Evolutionary conservation across 441 rosid genomes (phyloP).

Genomic region (Populus tomentosa): DNA sequence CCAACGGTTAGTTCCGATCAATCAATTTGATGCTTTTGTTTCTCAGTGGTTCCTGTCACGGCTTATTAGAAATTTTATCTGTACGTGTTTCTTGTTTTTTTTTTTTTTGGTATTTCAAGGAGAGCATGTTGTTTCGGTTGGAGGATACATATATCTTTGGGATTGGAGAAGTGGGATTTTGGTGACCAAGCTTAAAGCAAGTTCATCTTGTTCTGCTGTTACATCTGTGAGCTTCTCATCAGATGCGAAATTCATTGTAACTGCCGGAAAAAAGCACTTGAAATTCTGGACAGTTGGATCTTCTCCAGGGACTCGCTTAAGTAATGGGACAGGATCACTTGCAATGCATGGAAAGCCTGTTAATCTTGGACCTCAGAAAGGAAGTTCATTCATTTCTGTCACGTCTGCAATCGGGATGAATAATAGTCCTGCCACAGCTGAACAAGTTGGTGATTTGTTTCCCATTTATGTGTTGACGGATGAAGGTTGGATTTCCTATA

Average conservation of each 20-base stretch:
- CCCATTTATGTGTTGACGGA: constrained; percentile 60
- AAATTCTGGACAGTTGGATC: constrained; percentile 68
- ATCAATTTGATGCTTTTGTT: constrained; percentile 3
- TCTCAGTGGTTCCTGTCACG: background rate
- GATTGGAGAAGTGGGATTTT: constrained; percentile 59
- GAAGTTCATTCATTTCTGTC: constrained; percentile 62
- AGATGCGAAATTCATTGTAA: constrained; percentile 58
- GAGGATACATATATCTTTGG: constrained; percentile 84
- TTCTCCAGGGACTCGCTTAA: constrained; percentile 49
- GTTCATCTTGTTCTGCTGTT: constrained; percentile 51
- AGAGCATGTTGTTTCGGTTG: constrained; percentile 70
- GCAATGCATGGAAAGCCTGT: constrained; percentile 54
- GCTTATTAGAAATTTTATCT: background rate
- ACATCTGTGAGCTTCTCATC: constrained; percentile 67
- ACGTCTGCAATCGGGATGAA: constrained; percentile 35
- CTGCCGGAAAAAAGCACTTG: constrained; percentile 82
- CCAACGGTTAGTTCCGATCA: constrained; percentile 56
- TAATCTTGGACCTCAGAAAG: constrained; percentile 57
- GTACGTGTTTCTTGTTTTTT: background rate
- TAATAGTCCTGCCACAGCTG: constrained; percentile 20
- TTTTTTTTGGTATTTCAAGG: constrained; percentile 32
- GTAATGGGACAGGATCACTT: constrained; percentile 34
- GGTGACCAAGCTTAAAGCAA: constrained; percentile 71
- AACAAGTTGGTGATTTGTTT: constrained; percentile 32
- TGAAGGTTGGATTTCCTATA: constrained; percentile 45